Evolutionary conservation across 73 alveolate genomes (phyloP).

Genomic region (Durusdinium trenchii): DNA sequence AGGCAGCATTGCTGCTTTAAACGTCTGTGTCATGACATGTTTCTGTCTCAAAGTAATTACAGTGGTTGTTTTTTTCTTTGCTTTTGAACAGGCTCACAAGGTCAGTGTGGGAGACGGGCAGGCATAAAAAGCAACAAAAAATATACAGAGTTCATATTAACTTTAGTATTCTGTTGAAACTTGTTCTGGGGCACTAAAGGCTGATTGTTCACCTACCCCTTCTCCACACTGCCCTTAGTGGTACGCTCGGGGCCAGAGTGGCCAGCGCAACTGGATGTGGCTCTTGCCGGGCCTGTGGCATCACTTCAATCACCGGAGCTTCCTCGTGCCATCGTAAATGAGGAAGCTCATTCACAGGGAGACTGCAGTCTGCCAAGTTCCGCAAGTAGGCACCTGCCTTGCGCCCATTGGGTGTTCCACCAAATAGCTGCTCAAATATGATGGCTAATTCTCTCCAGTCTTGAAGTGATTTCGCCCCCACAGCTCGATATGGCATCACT

Average conservation of each 20-base stretch:
- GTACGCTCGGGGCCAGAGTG: neutral
- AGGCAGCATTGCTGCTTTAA: too few species aligned
- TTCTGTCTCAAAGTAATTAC: too few species aligned
- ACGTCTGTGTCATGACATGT: too few species aligned
- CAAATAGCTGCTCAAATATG: conserved; percentile 11
- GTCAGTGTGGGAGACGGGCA: too few species aligned
- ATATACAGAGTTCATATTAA: too few species aligned
- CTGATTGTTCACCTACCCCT: neutral
- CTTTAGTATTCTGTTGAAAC: too few species aligned
- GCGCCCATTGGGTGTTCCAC: neutral
- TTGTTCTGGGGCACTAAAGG: too few species aligned
- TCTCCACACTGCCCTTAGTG: conserved; percentile 51
- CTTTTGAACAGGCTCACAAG: too few species aligned
- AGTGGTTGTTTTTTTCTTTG: too few species aligned
- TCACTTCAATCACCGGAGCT: neutral
- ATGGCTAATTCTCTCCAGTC: neutral
- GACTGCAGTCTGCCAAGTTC: neutral
- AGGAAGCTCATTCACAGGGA: neutral
- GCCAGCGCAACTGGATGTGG: conserved; percentile 37
- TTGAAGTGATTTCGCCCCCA: neutral
- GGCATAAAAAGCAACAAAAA: too few species aligned
- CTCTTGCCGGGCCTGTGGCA: neutral
- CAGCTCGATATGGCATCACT: neutral
- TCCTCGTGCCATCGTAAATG: neutral
- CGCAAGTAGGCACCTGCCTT: conserved; percentile 11